Base-by-base conservation (phyloP, 345 rosid species). In the Eucalyptus guilfoylei region DNA sequence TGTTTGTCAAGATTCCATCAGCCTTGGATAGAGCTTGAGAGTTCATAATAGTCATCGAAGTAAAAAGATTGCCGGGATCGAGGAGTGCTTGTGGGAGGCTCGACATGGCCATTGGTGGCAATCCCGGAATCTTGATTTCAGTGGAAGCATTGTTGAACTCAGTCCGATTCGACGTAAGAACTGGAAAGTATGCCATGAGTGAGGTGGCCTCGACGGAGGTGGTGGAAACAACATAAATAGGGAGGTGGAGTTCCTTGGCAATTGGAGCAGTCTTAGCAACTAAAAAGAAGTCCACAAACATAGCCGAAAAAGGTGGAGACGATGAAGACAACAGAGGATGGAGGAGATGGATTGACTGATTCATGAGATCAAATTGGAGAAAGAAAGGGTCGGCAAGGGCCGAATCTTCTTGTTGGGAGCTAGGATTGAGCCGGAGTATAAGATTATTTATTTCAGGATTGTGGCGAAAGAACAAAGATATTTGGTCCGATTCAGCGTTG, bases 1-100 rank as follows among this genome's bases (percentile, higher is more conserved):
- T 87, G 91, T 93, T 92, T 9, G 92, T 87, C 81, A 94, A 23
- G 32, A 94, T 85, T 8, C 94, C 95, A 28, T 89, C 54, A 13
- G 89, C 64, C 49, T 87, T 88, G 30, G 16, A 44, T 52, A 93
- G 26, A 14, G 72, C 90, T 28, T 23, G 34, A 49, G 90, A 40
- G 26, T 86, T 80, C 21, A 88, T 89, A 16, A 50, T 47, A 52
- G 92, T 44, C 24, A 15, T 47, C 11, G 69, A 88, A 3, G 90
- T 76, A 5, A 94, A 92, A 9, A 86, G 42, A 52, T 88, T 54
- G 23, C 87, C 34, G 3, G 87, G 91, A 28, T 87, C 50, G 19
- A 87, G 14, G 32, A 93, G 86, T 44, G 40, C 26, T 2, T 91
- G 91, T 26, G 96, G 95, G 49, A 94, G 86, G 60, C 86, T 87